phyloP scores from a whole-genome alignment of 73 alveolate species.

The Paraurostyla sp. region DNA sequence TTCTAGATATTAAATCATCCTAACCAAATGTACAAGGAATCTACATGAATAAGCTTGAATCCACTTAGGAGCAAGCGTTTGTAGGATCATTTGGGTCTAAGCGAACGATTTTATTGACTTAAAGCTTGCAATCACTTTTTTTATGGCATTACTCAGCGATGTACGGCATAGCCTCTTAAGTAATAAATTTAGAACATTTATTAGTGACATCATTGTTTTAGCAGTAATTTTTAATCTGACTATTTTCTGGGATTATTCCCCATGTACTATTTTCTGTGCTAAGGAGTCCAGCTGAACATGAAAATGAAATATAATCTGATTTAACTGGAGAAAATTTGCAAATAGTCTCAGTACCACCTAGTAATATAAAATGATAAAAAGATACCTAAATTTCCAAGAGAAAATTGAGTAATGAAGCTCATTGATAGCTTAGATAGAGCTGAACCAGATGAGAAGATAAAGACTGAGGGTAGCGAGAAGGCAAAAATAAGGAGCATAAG shows the following conservation, averaged over 20 bases:
- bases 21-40: neutral
- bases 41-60: neutral
- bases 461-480: neutral
- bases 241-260: conserved; percentile 3
- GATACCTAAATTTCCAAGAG: conserved; percentile 47
- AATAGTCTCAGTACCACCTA: conserved; percentile 36
- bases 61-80: neutral
- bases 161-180: neutral
- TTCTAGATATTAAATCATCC: neutral
- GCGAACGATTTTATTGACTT: neutral
- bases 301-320: neutral
- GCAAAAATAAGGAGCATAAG: conserved; percentile 2
- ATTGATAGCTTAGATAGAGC: neutral
- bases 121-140: neutral
- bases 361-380: neutral
- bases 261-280: neutral
- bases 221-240: neutral
- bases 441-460: neutral
- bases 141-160: neutral
- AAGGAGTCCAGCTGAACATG: neutral
- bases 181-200: neutral
- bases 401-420: neutral
- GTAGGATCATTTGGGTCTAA: neutral
- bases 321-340: neutral
- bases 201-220: neutral